phyloP scores from a whole-genome alignment of 805 yeast species.

The Myxozyma monticola region DNA sequence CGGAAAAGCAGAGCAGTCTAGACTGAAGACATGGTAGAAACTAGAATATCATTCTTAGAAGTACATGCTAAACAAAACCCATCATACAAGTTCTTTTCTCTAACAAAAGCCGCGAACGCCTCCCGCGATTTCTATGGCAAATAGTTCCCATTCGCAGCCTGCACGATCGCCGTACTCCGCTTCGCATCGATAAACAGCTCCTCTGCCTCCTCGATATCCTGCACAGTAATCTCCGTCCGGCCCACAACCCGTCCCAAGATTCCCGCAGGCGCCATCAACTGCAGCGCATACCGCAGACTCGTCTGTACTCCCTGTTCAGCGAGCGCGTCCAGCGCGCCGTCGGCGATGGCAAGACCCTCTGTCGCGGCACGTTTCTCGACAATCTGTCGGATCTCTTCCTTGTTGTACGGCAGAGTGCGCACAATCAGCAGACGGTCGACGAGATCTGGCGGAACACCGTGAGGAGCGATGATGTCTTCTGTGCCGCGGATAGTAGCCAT shows the following conservation, averaged over 20 bases:
- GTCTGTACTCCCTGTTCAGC: slow-evolving; percentile 73
- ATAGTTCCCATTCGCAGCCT: slow-evolving; percentile 77
- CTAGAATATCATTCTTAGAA: too few relatives aligned
- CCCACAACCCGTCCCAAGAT: slow-evolving; percentile 73
- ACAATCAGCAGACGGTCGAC: slow-evolving; percentile 89
- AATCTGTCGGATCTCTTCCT: slow-evolving; percentile 78
- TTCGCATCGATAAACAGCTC: slow-evolving; percentile 82
- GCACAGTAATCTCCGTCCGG: slow-evolving; percentile 63
- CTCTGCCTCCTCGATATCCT: slow-evolving; percentile 78
- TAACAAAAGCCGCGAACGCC: too few relatives aligned
- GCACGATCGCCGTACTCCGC: slow-evolving; percentile 78
- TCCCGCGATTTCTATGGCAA: too few relatives aligned
- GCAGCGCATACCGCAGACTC: slow-evolving; percentile 88
- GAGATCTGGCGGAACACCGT: slow-evolving; percentile 95
- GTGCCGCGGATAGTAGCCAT: slow-evolving; percentile 90
- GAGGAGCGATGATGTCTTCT: slow-evolving; percentile 79
- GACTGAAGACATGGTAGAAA: background rate
- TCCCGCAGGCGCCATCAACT: slow-evolving; percentile 86
- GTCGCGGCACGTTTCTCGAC: slow-evolving; percentile 77
- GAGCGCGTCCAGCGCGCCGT: slow-evolving; percentile 71
- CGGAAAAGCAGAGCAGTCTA: too few relatives aligned
- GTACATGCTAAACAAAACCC: too few relatives aligned
- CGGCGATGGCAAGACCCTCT: slow-evolving; percentile 66
- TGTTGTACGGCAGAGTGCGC: slow-evolving; percentile 84
- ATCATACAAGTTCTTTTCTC: too few relatives aligned